Evolutionary conservation across 2,329 filamentous ascomycete species (phyloP).

Genomic region (Escovopsis sp.): DNA sequence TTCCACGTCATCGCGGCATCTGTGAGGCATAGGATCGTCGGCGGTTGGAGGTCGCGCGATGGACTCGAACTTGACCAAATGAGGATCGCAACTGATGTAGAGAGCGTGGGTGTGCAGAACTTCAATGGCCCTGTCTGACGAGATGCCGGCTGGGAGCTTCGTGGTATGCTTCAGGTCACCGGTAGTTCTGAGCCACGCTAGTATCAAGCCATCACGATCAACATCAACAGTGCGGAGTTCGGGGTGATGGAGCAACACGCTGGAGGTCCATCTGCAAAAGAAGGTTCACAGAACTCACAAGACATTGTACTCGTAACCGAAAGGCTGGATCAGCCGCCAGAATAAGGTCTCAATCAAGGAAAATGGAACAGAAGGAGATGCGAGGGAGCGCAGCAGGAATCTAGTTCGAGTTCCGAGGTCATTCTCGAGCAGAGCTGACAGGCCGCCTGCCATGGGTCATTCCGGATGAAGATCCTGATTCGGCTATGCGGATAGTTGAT

Average conservation of each 20-base stretch:
- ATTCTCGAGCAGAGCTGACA: too few species aligned
- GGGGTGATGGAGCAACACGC: too few species aligned
- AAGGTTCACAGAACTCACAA: slow-evolving; percentile 5
- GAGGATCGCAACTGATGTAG: slow-evolving; percentile 35
- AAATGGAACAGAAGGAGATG: too few species aligned
- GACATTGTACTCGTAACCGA: slow-evolving; percentile 7
- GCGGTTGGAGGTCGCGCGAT: slow-evolving; percentile 17
- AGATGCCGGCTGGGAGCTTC: slow-evolving; percentile 24
- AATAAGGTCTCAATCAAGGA: too few species aligned
- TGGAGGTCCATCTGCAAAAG: too few species aligned
- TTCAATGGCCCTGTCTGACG: slow-evolving; percentile 23
- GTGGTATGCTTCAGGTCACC: slow-evolving; percentile 28
- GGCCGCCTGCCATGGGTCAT: too few species aligned
- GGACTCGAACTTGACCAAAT: slow-evolving; percentile 29
- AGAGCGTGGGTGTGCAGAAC: slow-evolving; percentile 37
- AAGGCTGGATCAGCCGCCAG: too few species aligned
- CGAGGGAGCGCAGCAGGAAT: too few species aligned
- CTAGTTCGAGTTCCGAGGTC: too few species aligned
- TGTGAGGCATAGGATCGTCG: slow-evolving; percentile 16
- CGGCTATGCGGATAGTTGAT: too few species aligned
- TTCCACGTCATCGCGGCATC: slow-evolving; percentile 11
- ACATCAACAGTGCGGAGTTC: not conserved
- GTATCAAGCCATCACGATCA: not conserved
- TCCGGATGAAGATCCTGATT: too few species aligned
- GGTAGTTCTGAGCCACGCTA: slow-evolving; percentile 29